Percentiles rank a stretch among this genome's conserved stretches.
Evolutionary conservation across 176 grass and related monocot species (phyloP).

Genomic region (Aegilops longissima): DNA sequence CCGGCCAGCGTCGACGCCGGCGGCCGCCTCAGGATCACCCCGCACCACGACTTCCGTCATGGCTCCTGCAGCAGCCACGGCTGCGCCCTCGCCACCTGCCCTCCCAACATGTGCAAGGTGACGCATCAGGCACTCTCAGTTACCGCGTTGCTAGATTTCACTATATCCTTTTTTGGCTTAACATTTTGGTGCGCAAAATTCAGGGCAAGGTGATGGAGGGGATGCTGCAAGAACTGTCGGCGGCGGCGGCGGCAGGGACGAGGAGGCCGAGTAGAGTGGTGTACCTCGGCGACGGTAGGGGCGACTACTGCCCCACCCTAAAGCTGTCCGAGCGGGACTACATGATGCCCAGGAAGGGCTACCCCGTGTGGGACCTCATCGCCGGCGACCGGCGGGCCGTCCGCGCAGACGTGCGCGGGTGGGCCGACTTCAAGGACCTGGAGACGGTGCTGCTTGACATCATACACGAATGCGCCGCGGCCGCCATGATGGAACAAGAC

Average conservation of each 20-base stretch:
- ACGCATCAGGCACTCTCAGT: not conserved
- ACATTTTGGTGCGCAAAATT: not conserved
- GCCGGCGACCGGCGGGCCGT: slow-evolving; percentile 25
- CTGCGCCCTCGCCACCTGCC: slow-evolving; percentile 59
- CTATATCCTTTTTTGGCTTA: too few relatives aligned
- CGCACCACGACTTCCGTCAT: slow-evolving; percentile 53
- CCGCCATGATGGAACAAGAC: not conserved
- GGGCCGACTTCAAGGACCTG: slow-evolving; percentile 56
- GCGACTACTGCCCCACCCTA: slow-evolving; percentile 79
- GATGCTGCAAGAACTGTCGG: slow-evolving; percentile 33
- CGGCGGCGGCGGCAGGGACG: slow-evolving; percentile 20
- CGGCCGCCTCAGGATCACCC: slow-evolving; percentile 60
- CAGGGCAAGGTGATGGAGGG: slow-evolving; percentile 70
- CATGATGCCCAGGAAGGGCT: slow-evolving; percentile 73
- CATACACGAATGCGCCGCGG: slow-evolving; percentile 18
- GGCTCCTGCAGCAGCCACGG: slow-evolving; percentile 43
- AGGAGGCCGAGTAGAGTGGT: slow-evolving; percentile 44
- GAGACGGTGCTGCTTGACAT: slow-evolving; percentile 55
- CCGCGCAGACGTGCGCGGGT: slow-evolving; percentile 47
- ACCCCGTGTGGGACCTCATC: slow-evolving; percentile 78
- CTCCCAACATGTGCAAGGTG: slow-evolving; percentile 99
- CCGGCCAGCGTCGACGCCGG: slow-evolving; percentile 56
- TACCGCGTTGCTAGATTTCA: not conserved
- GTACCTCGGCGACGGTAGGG: slow-evolving; percentile 80
- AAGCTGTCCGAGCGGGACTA: slow-evolving; percentile 52